Conservation (phyloP, 305 asterid genomes). For the Solanum chacoense region DNA sequence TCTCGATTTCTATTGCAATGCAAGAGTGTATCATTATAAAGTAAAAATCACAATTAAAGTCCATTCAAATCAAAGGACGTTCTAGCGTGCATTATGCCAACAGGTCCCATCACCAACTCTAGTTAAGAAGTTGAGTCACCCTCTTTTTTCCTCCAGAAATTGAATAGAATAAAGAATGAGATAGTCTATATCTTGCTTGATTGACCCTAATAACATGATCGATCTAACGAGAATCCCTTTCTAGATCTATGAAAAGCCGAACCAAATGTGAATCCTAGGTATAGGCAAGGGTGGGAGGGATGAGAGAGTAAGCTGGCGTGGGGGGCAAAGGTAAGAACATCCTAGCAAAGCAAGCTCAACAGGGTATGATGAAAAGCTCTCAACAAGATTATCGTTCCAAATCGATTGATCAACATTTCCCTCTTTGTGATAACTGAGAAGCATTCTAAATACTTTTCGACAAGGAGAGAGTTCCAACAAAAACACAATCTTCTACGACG, state of each 20-base stretch:
- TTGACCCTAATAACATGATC: background rate
- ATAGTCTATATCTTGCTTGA: background rate
- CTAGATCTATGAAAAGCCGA: background rate
- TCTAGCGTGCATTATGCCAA: background rate
- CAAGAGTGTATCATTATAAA: background rate
- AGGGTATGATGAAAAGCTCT: background rate
- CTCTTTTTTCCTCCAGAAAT: no score
- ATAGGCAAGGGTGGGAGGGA: background rate
- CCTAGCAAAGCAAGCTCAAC: background rate
- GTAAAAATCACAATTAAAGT: background rate
- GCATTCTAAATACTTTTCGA: background rate
- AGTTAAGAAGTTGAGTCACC: background rate
- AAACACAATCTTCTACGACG: background rate
- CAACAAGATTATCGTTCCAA: background rate
- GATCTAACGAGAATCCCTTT: background rate
- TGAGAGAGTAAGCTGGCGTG: no score
- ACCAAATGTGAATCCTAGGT: background rate
- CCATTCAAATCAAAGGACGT: background rate
- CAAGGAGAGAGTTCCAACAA: background rate
- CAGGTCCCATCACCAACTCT: background rate
- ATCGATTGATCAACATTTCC: background rate
- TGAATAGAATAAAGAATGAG: background rate
- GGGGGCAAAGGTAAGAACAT: background rate
- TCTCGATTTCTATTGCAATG: no score
- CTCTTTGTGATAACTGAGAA: background rate